Evolutionary conservation across 1,284 basidiomycete species (phyloP), one percentile per base, ranked within the genome.

Genomic region (Tilletiaria anomala): DNA sequence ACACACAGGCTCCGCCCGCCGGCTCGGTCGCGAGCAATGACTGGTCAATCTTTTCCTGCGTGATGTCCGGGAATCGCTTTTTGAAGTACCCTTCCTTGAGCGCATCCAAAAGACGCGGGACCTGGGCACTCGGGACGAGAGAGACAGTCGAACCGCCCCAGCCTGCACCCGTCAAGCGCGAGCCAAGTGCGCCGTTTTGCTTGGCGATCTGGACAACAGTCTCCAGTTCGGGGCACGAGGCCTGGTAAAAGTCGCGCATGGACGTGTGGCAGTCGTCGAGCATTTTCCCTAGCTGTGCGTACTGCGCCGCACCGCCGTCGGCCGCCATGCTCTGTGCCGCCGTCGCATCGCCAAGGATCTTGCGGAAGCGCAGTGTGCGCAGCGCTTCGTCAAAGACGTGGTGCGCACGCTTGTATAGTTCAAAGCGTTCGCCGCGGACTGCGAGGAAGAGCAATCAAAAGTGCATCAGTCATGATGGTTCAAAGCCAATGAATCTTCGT

Each of bases 141-240:
- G 55, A 53, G 8, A 66, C 61, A 10, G 61, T 58, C 32, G 54
- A 61, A 2, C 63, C 63, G 16, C 63, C 63, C 63, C 63, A 66
- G 3, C 63, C 63, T 0, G 63, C 63, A 6, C 63, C 61, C 1
- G 60, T 63, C 21, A 61, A 35, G 3, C 63, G 49, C 16, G 54
- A 50, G 12, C 61, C 63, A 17, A 63, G 32, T 12, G 59, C 47
- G 6, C 63, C 63, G 40, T 54, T 51, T 20, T 40, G 17, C 29
- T 56, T 51, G 3, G 60, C 61, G n/a, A 65, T 56, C 5, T 45
- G 44, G 26, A 58, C 46, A 10, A 65, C 47, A n/a, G 47, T 33
- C 26, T 60, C 39, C 6, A 66, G 48, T 45, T 66, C 63, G 12
- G 49, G 40, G 32, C 57, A 63, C 43, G 54, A 55, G 44, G 55